A percentile compares a stretch with the other conserved stretches of the same genome.
These are phyloP conservation scores for Asterophora lycoperdoides DNA, from an alignment of 768 basidiomycete genomes.

Conservation along the genomic window DNA sequence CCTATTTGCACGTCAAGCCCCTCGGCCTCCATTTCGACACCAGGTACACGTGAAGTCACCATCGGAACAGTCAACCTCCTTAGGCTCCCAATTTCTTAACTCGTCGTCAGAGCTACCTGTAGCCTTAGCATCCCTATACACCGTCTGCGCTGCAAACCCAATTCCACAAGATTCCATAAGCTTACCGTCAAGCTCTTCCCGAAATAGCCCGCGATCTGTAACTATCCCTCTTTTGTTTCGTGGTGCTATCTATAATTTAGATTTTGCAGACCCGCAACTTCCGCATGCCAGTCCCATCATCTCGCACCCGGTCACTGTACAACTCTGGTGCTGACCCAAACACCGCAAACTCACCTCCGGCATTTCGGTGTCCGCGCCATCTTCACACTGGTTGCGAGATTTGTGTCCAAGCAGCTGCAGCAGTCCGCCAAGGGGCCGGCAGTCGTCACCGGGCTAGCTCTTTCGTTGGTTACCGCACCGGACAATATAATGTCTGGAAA, in stretches of 20 bases:
- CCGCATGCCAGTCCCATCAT: constrained; percentile 24
- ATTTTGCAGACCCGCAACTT: constrained; percentile 6
- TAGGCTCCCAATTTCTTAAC: constrained; percentile 20
- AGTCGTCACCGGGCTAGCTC: constrained; percentile 22
- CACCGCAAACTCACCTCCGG: constrained; percentile 58
- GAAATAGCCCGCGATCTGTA: constrained; percentile 12
- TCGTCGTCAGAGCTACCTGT: constrained; percentile 16
- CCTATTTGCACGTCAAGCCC: constrained; percentile 69
- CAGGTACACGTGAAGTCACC: constrained; percentile 22
- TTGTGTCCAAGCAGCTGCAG: constrained; percentile 60
- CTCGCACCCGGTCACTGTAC: constrained; percentile 50
- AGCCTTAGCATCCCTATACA: constrained; percentile 22
- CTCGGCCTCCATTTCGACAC: constrained; percentile 45
- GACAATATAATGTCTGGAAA: constrained; percentile 26
- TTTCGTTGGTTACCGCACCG: constrained; percentile 14
- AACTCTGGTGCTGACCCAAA: constrained; percentile 57
- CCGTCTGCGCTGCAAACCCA: constrained; percentile 15
- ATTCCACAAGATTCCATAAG: constrained; percentile 1
- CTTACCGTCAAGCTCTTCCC: constrained; percentile 22
- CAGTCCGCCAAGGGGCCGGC: constrained; percentile 23
- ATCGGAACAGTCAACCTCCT: constrained; percentile 19
- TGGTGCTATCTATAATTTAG: constrained; percentile 5
- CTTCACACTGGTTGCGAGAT: constrained; percentile 72
- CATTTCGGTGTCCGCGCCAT: constrained; percentile 68
- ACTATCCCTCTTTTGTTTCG: constrained; percentile 2